Evolutionary conservation across 441 rosid genomes (phyloP), one percentile per base, ranked within the genome.

Genomic region (Cnidoscolus chayamansa): DNA sequence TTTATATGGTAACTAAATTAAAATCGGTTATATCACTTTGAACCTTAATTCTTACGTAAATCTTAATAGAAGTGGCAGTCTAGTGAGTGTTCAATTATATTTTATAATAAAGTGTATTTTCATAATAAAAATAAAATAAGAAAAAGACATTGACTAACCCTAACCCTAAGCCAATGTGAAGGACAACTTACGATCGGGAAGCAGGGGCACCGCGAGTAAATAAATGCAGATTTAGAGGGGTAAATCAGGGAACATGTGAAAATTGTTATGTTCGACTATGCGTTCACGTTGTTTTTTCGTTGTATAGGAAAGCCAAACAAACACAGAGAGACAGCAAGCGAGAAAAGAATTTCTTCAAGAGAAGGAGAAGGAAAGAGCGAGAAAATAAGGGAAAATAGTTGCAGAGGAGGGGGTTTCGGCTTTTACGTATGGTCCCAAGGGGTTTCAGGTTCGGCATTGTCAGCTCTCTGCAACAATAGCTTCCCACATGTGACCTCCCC

Each of bases 211-310:
- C 45, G 0, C 45, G 45, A 40, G 7, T 45, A 56, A 72, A 49
- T 58, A 58, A 50, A 3, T 0, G 1, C 10, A 47, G 2, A 48
- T 65, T 40, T 57, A 0, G 2, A 25, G 68, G 77, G 77, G 67
- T 63, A 74, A 68, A 65, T 51, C 54, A 5, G 77, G 68, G 11
- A 60, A 15, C 11, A 17, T 30, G 1, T 6, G 13, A 17, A 73
- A 60, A 37, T 35, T 63, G 40, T 62, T 16, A 13, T 32, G 35
- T 59, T 73, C 60, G 65, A 67, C 75, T 45, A 57, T 75, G 83
- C 78, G 77, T 77, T 80, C 79, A 67, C 89, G 87, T 85, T 76
- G 71, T 74, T 12, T 71, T 25, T 25, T 69, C 63, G 13, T 45
- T 55, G 3, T 53, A 5, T 2, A 67, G 66, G 63, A 16, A 68